A percentile compares a stretch with the other conserved stretches of the same genome.
phyloP scores from a whole-genome alignment of 768 basidiomycete species.

The Leccinum boreale region DNA sequence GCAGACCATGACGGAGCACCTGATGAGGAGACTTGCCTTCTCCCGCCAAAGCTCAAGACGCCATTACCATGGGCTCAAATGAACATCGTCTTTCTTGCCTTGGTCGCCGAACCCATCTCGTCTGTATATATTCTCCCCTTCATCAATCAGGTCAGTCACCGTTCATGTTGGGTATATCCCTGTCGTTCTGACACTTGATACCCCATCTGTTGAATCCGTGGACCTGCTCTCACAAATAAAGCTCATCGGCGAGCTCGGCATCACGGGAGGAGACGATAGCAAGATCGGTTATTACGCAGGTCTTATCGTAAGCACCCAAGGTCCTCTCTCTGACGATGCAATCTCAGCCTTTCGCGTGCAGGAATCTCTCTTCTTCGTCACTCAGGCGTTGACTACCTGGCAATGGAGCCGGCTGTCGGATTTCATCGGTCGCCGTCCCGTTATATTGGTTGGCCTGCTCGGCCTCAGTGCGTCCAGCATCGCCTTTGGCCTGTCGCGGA shows the following conservation, averaged over 20 bases:
- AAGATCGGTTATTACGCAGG: constrained; percentile 72
- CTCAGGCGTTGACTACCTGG: constrained; percentile 55
- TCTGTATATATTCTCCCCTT: constrained; percentile 63
- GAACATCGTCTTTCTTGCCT: constrained; percentile 43
- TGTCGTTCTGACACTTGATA: neutral
- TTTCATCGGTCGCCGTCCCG: constrained; percentile 56
- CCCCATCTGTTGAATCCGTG: neutral
- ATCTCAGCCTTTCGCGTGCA: constrained; percentile 18
- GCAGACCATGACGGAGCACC: constrained; percentile 38
- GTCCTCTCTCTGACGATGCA: neutral
- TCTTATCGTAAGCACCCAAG: constrained; percentile 41
- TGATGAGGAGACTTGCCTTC: constrained; percentile 46
- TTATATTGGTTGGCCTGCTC: constrained; percentile 53
- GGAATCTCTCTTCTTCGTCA: constrained; percentile 62
- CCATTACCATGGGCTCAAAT: constrained; percentile 54
- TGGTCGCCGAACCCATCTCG: constrained; percentile 54
- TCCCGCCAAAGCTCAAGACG: constrained; percentile 33
- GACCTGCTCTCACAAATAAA: constrained; percentile 30
- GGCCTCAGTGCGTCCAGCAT: constrained; percentile 53
- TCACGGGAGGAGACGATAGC: constrained; percentile 59
- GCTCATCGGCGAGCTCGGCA: constrained; percentile 61
- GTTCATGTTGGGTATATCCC: neutral
- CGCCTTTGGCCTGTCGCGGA: constrained; percentile 59
- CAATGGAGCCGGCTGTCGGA: constrained; percentile 67
- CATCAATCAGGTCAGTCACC: constrained; percentile 48